A percentile compares a stretch with the other conserved stretches of the same genome.
phyloP scores from a whole-genome alignment of 2,329 filamentous ascomycete species.

The Aspergillus fructus region DNA sequence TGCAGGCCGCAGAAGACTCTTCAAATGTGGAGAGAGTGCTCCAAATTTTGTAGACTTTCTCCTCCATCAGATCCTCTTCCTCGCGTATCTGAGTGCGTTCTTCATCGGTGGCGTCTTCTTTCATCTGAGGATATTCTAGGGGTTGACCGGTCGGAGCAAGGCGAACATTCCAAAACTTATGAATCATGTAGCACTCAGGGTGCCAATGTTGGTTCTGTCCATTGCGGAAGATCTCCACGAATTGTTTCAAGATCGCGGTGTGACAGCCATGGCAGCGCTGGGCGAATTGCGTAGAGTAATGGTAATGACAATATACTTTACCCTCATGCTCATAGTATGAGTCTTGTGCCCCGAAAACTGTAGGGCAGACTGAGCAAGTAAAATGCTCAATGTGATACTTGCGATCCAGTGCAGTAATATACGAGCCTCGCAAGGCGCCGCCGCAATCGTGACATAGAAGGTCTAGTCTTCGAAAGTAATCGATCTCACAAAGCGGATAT shows the following conservation, averaged over 20 bases:
- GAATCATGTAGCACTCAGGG: constrained; percentile 99
- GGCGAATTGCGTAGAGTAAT: constrained; percentile 96
- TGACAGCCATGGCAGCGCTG: constrained; percentile 96
- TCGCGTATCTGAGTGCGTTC: constrained; percentile 74
- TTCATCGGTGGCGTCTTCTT: constrained; percentile 62
- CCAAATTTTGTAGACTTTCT: constrained; percentile 98
- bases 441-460: constrained; percentile 90
- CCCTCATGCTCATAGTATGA: constrained; percentile 98
- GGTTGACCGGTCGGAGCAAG: constrained; percentile 63
- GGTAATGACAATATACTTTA: constrained; percentile 96
- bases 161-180: constrained; percentile 99
- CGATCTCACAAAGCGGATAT: constrained; percentile 95
- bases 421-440: constrained; percentile 88
- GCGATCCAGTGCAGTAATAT: constrained; percentile 94
- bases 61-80: constrained; percentile 92
- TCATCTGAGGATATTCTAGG: constrained; percentile 44
- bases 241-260: constrained; percentile 96
- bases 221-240: constrained; percentile 97
- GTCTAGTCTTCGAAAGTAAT: constrained; percentile 92
- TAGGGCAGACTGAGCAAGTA: constrained; percentile 94
- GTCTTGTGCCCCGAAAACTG: constrained; percentile 96
- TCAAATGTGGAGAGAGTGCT: constrained; percentile 96
- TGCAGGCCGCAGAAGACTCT: constrained; percentile 95
- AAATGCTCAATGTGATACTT: constrained; percentile 99
- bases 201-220: constrained; percentile 99